Evolutionary conservation across 305 asterid species (phyloP).

Genomic region (Fraxinus ornus): DNA sequence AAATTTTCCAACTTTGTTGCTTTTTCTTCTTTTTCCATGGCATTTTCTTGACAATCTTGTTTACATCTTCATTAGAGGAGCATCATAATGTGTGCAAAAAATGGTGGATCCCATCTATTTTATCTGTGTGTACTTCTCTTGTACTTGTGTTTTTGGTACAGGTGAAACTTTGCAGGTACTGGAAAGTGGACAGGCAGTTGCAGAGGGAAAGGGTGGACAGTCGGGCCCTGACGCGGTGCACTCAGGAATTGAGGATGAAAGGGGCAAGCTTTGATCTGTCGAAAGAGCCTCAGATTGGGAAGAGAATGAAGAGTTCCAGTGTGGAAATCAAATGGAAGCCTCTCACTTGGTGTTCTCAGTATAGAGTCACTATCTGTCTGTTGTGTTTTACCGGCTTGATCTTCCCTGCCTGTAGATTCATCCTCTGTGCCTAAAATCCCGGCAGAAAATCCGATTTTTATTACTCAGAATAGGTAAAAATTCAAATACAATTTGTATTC

Average conservation of each 20-base stretch:
- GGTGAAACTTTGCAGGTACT: conserved; percentile 64
- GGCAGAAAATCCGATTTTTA: not conserved
- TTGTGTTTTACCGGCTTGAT: conserved; percentile 56
- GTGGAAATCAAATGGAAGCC: conserved; percentile 97
- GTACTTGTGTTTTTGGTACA: conserved; percentile 60
- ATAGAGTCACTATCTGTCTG: conserved; percentile 53
- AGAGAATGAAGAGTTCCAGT: conserved; percentile 91
- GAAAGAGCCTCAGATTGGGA: conserved; percentile 74
- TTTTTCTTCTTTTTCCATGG: conserved; percentile 74
- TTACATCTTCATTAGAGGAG: conserved; percentile 44
- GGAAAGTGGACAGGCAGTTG: conserved; percentile 69
- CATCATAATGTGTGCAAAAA: conserved; percentile 30
- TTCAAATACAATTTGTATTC: not conserved
- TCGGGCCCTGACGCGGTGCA: conserved; percentile 65
- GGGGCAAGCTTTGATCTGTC: conserved; percentile 80
- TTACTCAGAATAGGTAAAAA: conserved; percentile 2
- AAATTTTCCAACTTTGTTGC: conserved; percentile 76
- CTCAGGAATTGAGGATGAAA: conserved; percentile 94
- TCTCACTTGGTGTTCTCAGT: conserved; percentile 62
- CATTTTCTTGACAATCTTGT: conserved; percentile 58
- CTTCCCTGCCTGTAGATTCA: conserved; percentile 62
- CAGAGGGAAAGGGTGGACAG: conserved; percentile 64
- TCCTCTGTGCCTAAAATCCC: conserved; percentile 51
- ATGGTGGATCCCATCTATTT: conserved; percentile 77
- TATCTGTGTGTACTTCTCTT: conserved; percentile 46